Evolutionary conservation across 2,329 filamentous ascomycete genomes (phyloP), one percentile per base, ranked within the genome.

Genomic region (Xylariales sp.): DNA sequence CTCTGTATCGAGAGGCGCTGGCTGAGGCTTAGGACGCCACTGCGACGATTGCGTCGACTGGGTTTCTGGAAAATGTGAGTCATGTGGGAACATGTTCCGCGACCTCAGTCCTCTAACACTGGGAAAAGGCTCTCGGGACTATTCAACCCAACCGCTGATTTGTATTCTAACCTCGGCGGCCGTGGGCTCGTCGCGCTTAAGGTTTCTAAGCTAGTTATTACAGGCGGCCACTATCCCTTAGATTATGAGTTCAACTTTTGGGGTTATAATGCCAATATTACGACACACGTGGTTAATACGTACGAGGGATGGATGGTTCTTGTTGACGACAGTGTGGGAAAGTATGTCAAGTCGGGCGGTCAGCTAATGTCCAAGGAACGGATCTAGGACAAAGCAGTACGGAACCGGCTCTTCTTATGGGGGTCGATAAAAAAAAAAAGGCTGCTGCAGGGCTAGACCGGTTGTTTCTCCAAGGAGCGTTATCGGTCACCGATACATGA

Each of bases 201-300:
- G 69, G 83, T 87, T 1, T 72, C 74, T 0, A 81, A 87, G 72
- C 77, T 87, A 1, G 82, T 86, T 1, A 72, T 87, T 5, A 86
- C 86, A 84, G 85, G 85, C 30, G 85, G 85, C 12, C 74, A 65
- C 6, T 87, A 85, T 63, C 83, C 84, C 0, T 79, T 78, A 0
- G 84, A 84, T 8, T 74, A 77, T 62, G 81, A 84, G 62, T 87
- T 78, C 74, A 87, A 87, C 72, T 86, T 87, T 69, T 82, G 75
- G 36, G 81, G 81, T 30, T 73, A 75, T 50, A 79, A 83, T 64
- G 75, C 82, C 0, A 64, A 65, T 0, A 72, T 73, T 3, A 78
- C 84, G 0, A 78, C 79, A 1, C 80, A 83, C 53, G 84, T 86
- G 3, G 70, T 87, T 10, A 81, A 83, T 69, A 79, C 74, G 41